These are phyloP conservation scores for Usnea hakonensis DNA, from an alignment of 495 filamentous ascomycete species.

Conservation along the genomic window DNA sequence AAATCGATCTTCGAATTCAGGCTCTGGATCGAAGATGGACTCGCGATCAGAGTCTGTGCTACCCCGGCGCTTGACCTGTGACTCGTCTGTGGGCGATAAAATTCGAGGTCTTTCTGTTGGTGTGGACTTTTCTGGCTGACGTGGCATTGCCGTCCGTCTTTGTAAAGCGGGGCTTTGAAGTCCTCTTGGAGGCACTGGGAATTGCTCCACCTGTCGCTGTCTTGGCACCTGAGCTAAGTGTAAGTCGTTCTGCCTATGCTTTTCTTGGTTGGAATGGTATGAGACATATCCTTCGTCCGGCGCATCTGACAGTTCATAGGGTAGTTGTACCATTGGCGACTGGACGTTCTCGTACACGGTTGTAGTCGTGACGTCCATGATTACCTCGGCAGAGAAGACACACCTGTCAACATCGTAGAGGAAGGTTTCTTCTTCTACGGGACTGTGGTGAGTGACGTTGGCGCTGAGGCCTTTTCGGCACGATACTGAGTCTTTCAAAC, in stretches of 20 bases:
- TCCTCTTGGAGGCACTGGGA: background rate
- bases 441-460: background rate
- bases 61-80: constrained; percentile 1
- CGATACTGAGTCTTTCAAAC: constrained; percentile 11
- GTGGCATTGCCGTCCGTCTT: background rate
- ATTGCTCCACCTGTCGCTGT: background rate
- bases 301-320: background rate
- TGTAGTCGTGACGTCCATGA: constrained; percentile 9
- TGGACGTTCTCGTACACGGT: constrained; percentile 7
- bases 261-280: background rate
- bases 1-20: constrained; percentile 18
- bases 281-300: background rate
- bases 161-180: background rate
- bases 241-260: too few species aligned
- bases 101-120: too few species aligned
- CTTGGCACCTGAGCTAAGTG: background rate
- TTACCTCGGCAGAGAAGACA: constrained; percentile 14
- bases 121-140: background rate
- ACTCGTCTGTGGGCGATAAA: constrained; percentile 9
- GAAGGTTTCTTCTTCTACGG: constrained; percentile 13
- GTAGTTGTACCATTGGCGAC: background rate
- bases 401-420: constrained; percentile 18
- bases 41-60: constrained; percentile 18
- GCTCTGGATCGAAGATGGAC: constrained; percentile 19
- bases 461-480: constrained; percentile 11